Base-by-base conservation (phyloP, 352 stramenopile genomes). In the Phytophthora citricola region DNA sequence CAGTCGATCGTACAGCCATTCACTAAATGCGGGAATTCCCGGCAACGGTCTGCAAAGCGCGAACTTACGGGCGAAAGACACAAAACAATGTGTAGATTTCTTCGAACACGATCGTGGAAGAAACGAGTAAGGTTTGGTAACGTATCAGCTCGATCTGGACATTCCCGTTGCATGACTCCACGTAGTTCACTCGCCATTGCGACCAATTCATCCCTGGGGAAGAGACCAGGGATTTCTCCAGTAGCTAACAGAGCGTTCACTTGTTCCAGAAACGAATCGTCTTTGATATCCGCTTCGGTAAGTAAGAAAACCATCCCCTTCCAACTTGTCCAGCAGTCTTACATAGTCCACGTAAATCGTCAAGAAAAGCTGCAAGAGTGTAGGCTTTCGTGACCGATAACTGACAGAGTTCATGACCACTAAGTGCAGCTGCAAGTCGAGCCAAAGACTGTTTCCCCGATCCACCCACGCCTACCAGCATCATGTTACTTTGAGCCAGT, bases 401-500 rank as follows among this genome's bases (percentile, higher is more conserved):
- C 67, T 97, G 90, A 54, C 97, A 96, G 2, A 92, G 63, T 41
- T 91, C 75, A 39, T 92, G 75, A 5, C 89, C 75, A 5, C 78
- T 76, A 53, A 97, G 90, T 46, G 92, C 87, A 10, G 90, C 77
- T 12, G 91, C 91, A 10, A 97, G 75, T 6, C 82, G 74, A 6
- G 86, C 87, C 10, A 97, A 58, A 5, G 77, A 93, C 63, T 97
- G 89, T 57, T 97, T 98, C 0, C 92, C 92, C 0, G 84, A 96
- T 9, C 92, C 92, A 20, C 90, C 92, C 9, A 97, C 90, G 27
- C 92, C 92, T 0, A 98, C 91, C 24, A 98, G 85, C 80, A 98
- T 91, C 76, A 97, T 94, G 58, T 94, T 90, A 55, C 90, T 93
- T 41, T 93, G 83, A 0, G 85, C 69, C 61, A 96, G 89, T 3